Evolutionary conservation across 768 basidiomycete species (phyloP).

Genomic region (Auricularia auricula-judae): DNA sequence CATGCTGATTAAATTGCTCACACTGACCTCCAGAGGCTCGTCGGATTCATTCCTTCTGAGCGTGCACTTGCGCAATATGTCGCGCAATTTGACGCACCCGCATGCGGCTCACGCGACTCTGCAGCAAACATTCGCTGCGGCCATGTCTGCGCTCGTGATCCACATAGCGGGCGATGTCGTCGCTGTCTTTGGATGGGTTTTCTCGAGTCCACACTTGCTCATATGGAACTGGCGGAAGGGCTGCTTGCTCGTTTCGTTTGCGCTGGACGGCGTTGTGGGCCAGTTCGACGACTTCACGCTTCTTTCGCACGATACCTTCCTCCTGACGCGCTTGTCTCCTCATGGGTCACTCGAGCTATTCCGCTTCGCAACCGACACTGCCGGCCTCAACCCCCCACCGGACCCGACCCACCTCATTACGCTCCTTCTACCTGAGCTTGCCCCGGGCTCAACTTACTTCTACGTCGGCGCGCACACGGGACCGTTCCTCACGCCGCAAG

Average conservation of each 20-base stretch:
- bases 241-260: constrained; percentile 17
- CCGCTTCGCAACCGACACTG: constrained; percentile 19
- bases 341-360: constrained; percentile 34
- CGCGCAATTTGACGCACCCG: constrained; percentile 31
- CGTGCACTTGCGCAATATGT: constrained; percentile 36
- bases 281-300: constrained; percentile 38
- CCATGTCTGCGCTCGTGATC: constrained; percentile 22
- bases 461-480: constrained; percentile 12
- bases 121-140: constrained; percentile 13
- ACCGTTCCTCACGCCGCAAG: constrained; percentile 9
- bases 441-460: background rate
- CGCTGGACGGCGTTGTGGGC: background rate
- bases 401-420: constrained; percentile 5
- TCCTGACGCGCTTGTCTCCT: constrained; percentile 25
- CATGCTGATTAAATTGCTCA: constrained; percentile 6
- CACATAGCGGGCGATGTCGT: constrained; percentile 47
- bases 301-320: constrained; percentile 31
- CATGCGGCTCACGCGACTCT: constrained; percentile 23
- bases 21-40: background rate
- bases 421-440: background rate
- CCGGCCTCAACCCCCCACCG: background rate
- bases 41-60: background rate
- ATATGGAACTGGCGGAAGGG: constrained; percentile 47
- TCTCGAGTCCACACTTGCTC: constrained; percentile 22
- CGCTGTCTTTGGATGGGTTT: constrained; percentile 32